Evolutionary conservation across 192 early-diverging fungal species (phyloP).

Genomic region (Gaertneriomyces sp.): DNA sequence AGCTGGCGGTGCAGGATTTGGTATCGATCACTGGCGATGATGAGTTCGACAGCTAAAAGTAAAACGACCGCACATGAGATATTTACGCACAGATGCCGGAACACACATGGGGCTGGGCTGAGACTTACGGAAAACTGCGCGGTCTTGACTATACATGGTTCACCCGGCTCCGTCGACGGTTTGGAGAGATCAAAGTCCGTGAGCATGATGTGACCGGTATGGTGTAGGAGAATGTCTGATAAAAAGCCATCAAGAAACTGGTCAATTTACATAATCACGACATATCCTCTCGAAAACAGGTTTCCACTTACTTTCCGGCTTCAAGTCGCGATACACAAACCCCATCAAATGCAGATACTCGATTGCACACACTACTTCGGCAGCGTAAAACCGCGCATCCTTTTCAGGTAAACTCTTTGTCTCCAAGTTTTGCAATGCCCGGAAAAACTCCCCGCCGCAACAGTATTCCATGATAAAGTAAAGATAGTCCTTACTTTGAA

Average conservation of each 20-base stretch:
- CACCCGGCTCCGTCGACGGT: slow-evolving; percentile 74
- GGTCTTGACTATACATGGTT: slow-evolving; percentile 58
- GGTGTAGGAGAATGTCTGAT: slow-evolving; percentile 78
- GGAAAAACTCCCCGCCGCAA: slow-evolving; percentile 85
- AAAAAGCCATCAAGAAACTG: not conserved
- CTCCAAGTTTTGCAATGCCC: slow-evolving; percentile 79
- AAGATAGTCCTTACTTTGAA: slow-evolving; percentile 80
- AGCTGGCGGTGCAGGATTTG: slow-evolving; percentile 75
- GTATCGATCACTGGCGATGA: slow-evolving; percentile 65
- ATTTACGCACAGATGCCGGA: not conserved
- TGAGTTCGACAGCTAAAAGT: slow-evolving; percentile 4
- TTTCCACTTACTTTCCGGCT: slow-evolving; percentile 82
- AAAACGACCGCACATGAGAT: not conserved
- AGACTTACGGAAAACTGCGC: slow-evolving; percentile 33
- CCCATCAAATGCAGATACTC: slow-evolving; percentile 96
- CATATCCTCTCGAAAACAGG: not conserved
- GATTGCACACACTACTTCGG: slow-evolving; percentile 90
- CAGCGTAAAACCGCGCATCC: slow-evolving; percentile 94
- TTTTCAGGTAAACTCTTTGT: slow-evolving; percentile 86
- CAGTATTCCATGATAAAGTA: slow-evolving; percentile 92
- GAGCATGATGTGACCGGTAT: slow-evolving; percentile 97
- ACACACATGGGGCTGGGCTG: not conserved
- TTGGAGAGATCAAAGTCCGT: slow-evolving; percentile 99
- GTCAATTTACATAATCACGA: not conserved
- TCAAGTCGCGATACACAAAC: slow-evolving; percentile 96